These are phyloP conservation scores for Phytophthora citricola DNA, from an alignment of 352 stramenopile genomes.

Conservation along the genomic window DNA sequence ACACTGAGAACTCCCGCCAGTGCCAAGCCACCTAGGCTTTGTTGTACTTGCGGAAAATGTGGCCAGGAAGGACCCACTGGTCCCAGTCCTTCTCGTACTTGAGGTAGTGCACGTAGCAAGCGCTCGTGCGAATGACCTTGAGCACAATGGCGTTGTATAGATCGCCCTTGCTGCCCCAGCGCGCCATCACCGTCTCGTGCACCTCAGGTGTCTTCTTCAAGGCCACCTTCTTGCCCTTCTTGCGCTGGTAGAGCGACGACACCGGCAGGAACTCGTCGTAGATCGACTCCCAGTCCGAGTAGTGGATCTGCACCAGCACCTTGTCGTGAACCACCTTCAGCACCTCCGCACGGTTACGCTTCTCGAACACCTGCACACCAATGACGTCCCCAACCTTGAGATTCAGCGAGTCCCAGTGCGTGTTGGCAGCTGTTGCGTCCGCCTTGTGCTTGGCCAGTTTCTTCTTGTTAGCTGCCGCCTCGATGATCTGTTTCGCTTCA, in stretches of 20 bases:
- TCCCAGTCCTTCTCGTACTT: constrained; percentile 89
- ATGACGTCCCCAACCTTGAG: constrained; percentile 70
- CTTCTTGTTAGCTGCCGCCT: constrained; percentile 36
- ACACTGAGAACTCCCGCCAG: constrained; percentile 2
- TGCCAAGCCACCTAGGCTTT: constrained; percentile 11
- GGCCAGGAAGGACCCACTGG: constrained; percentile 79
- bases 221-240: constrained; percentile 54
- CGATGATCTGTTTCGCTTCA: constrained; percentile 37
- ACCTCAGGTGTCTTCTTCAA: constrained; percentile 72
- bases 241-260: constrained; percentile 65
- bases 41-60: constrained; percentile 84
- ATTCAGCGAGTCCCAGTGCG: constrained; percentile 71
- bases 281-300: constrained; percentile 83
- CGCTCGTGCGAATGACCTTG: constrained; percentile 80
- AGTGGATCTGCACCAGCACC: constrained; percentile 81
- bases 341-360: constrained; percentile 72
- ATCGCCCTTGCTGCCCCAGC: constrained; percentile 73
- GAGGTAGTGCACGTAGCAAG: constrained; percentile 82
- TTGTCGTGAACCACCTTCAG: constrained; percentile 72
- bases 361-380: constrained; percentile 80
- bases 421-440: constrained; percentile 34
- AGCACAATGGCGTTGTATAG: constrained; percentile 84
- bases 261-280: constrained; percentile 84
- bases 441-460: constrained; percentile 28
- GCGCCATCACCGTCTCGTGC: constrained; percentile 76